phyloP scores from a whole-genome alignment of 2,329 filamentous ascomycete genomes.

The Clarireedia paspali region DNA sequence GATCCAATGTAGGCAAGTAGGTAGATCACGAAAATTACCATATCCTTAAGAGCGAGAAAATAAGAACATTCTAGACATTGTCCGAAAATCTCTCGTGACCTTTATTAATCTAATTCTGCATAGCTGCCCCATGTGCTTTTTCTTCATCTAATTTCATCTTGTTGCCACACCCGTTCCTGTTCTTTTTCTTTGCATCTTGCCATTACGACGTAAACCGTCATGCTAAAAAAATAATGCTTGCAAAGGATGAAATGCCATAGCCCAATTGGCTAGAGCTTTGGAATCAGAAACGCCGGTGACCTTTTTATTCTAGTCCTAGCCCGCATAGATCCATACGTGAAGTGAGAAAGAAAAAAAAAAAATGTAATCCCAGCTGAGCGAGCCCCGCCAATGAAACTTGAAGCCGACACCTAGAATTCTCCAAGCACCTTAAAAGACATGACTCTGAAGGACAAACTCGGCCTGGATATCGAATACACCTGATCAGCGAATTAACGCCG shows the following conservation, averaged over 20 bases:
- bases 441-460: neutral
- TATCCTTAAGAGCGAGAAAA: neutral
- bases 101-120: neutral
- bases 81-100: neutral
- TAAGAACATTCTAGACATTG: neutral
- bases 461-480: neutral
- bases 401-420: neutral
- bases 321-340: too few species aligned
- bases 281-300: too few species aligned
- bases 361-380: too few species aligned
- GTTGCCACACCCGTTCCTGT: neutral
- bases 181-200: neutral
- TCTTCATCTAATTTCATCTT: neutral
- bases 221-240: conserved; percentile 2
- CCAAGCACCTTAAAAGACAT: neutral
- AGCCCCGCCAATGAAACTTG: too few species aligned
- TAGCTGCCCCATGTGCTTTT: neutral
- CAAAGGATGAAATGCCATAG: neutral
- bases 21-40: neutral
- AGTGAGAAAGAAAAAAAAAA: too few species aligned
- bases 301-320: too few species aligned
- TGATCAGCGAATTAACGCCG: neutral
- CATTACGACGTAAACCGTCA: neutral
- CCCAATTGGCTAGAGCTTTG: neutral
- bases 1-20: neutral